Percentiles rank a stretch among this genome's conserved stretches.
Evolutionary conservation across 768 basidiomycete genomes (phyloP).

Genomic region (Phylloporus sp.): DNA sequence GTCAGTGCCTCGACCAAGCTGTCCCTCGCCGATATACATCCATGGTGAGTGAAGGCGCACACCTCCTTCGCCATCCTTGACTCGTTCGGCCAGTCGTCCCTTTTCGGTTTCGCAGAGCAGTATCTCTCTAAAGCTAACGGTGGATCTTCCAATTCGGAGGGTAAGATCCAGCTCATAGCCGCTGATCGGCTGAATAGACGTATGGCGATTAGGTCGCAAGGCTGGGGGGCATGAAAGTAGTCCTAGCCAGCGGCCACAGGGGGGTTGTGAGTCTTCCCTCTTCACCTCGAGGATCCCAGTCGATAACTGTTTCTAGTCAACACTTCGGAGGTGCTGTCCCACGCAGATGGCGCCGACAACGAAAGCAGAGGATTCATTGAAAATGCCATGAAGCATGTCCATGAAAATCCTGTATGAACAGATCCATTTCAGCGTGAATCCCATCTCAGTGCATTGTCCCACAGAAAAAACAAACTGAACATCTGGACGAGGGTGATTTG

Average conservation of each 20-base stretch:
- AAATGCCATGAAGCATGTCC: constrained; percentile 22
- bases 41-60: constrained; percentile 21
- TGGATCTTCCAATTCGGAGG: constrained; percentile 2
- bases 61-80: background rate
- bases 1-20: constrained; percentile 3
- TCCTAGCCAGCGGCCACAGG: constrained; percentile 25
- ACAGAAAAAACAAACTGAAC: constrained; percentile 16
- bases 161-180: constrained; percentile 3
- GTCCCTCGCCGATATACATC: constrained; percentile 5
- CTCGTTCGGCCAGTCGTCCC: constrained; percentile 48
- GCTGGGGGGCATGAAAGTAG: constrained; percentile 67
- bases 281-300: constrained; percentile 5
- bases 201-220: constrained; percentile 37
- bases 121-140: constrained; percentile 47
- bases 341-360: constrained; percentile 33
- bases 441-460: constrained; percentile 2
- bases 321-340: constrained; percentile 53
- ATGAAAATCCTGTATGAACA: constrained; percentile 15
- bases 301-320: constrained; percentile 42
- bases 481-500: constrained; percentile 9
- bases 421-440: background rate
- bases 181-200: constrained; percentile 9
- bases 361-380: constrained; percentile 6
- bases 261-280: constrained; percentile 21
- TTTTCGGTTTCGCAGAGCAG: constrained; percentile 69